phyloP scores from a whole-genome alignment of 2,329 filamentous ascomycete species.

The Fusarium temperatum region DNA sequence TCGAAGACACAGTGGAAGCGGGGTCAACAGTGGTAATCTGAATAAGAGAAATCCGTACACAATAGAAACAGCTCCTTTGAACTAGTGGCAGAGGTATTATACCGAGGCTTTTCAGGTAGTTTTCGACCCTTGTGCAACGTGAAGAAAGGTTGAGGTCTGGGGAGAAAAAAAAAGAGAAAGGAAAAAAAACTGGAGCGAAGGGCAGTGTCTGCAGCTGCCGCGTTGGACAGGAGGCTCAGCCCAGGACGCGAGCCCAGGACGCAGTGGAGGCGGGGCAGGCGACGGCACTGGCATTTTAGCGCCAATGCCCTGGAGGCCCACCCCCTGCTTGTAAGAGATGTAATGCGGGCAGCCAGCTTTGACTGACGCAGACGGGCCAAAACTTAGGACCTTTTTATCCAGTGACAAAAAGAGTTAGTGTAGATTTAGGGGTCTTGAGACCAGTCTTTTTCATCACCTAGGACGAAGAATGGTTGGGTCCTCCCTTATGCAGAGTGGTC shows the following conservation, averaged over 20 bases:
- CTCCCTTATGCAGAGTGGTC: slow-evolving; percentile 1
- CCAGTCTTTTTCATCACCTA: background rate
- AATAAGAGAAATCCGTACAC: slow-evolving; percentile 17
- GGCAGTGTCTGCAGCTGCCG: slow-evolving; percentile 17
- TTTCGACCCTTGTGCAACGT: slow-evolving; percentile 2
- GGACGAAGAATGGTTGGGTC: background rate
- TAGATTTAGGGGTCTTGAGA: background rate
- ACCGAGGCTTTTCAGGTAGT: background rate
- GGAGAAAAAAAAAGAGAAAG: background rate
- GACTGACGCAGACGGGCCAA: background rate
- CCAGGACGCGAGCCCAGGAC: background rate
- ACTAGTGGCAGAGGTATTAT: slow-evolving; percentile 3
- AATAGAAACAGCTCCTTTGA: background rate
- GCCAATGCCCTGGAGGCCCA: slow-evolving; percentile 16
- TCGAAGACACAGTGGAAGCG: background rate
- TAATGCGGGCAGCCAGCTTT: background rate
- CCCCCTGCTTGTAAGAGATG: slow-evolving; percentile 17
- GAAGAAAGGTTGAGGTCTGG: background rate
- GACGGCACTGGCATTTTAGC: slow-evolving; percentile 21
- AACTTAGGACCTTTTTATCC: background rate
- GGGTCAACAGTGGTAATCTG: background rate
- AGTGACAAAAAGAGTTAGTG: background rate
- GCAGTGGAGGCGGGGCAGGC: slow-evolving; percentile 18
- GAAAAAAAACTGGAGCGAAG: slow-evolving; percentile 35
- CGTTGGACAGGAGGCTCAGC: slow-evolving; percentile 28